Conservation (phyloP, 2,329 filamentous ascomycete genomes). For the Kalmusia sp. region DNA sequence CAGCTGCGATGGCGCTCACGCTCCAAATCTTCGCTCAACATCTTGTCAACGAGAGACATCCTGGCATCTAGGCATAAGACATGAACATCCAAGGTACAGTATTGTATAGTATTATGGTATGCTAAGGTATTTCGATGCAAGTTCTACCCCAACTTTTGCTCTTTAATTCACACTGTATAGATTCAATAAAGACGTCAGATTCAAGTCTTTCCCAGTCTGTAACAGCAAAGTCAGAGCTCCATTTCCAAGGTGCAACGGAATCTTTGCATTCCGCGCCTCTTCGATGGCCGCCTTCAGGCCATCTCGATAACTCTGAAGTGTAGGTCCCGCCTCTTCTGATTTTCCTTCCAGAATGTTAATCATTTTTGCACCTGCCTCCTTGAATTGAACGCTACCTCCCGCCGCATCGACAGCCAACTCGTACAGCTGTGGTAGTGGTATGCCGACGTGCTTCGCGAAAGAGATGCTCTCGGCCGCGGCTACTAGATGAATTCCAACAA, state of each 20-base stretch:
- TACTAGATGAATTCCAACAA: slow-evolving; percentile 44
- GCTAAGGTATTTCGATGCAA: too few species aligned
- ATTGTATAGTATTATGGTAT: too few species aligned
- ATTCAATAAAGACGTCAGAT: slow-evolving; percentile 29
- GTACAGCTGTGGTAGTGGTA: slow-evolving; percentile 47
- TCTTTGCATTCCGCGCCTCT: slow-evolving; percentile 43
- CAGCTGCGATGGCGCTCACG: too few species aligned
- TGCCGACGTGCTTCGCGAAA: slow-evolving; percentile 45
- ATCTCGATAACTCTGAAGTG: slow-evolving; percentile 27
- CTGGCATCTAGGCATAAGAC: too few species aligned
- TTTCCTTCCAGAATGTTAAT: slow-evolving; percentile 41
- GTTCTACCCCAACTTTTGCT: neutral
- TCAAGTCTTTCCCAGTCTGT: slow-evolving; percentile 31
- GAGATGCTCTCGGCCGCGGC: slow-evolving; percentile 47
- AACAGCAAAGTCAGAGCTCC: slow-evolving; percentile 41
- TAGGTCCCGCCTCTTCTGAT: slow-evolving; percentile 22
- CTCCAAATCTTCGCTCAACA: too few species aligned
- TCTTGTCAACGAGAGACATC: neutral
- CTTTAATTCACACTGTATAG: slow-evolving; percentile 25
- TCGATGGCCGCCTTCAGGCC: slow-evolving; percentile 37
- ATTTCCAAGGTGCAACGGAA: slow-evolving; percentile 41
- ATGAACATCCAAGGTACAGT: too few species aligned
- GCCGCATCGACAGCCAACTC: slow-evolving; percentile 45
- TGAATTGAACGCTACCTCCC: slow-evolving; percentile 46
- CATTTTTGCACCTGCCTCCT: slow-evolving; percentile 38